Evolutionary conservation across 768 basidiomycete species (phyloP).

Genomic region (Lyophyllum decastes): DNA sequence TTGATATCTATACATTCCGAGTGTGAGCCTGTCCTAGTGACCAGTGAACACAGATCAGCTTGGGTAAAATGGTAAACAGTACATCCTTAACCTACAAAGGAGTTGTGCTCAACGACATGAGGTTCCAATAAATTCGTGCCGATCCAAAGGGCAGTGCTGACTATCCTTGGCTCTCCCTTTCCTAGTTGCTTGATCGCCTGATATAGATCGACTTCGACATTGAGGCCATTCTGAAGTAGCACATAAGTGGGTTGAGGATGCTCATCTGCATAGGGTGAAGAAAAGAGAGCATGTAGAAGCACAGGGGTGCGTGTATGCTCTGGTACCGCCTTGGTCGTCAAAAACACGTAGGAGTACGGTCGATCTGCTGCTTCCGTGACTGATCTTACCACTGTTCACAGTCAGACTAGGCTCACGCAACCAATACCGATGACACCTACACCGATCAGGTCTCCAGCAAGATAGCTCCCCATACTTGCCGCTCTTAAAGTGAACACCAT

Average conservation of each 20-base stretch:
- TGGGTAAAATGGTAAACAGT: background rate
- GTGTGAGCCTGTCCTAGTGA: conserved; percentile 47
- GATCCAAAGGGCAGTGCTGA: conserved; percentile 58
- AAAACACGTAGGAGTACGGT: conserved; percentile 63
- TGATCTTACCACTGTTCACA: conserved; percentile 52
- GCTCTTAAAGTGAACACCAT: conserved; percentile 60
- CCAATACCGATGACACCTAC: conserved; percentile 36
- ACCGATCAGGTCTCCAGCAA: conserved; percentile 64
- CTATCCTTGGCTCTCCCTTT: conserved; percentile 48
- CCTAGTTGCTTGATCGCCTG: conserved; percentile 43
- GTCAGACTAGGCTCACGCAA: background rate
- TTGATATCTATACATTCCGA: conserved; percentile 57
- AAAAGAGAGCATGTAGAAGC: conserved; percentile 58
- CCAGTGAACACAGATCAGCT: background rate
- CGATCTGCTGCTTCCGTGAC: conserved; percentile 61
- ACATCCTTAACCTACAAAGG: conserved; percentile 42
- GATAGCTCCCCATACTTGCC: conserved; percentile 57
- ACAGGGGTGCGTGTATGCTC: conserved; percentile 59
- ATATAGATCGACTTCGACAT: conserved; percentile 69
- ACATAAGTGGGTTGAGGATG: conserved; percentile 60
- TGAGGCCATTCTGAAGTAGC: conserved; percentile 72
- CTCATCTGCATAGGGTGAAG: conserved; percentile 42
- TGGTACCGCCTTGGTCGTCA: conserved; percentile 73
- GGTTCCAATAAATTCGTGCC: conserved; percentile 46
- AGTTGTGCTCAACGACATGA: conserved; percentile 51